Evolutionary conservation across 2,329 filamentous ascomycete genomes (phyloP).

Genomic region (Lecanicillium sp.): DNA sequence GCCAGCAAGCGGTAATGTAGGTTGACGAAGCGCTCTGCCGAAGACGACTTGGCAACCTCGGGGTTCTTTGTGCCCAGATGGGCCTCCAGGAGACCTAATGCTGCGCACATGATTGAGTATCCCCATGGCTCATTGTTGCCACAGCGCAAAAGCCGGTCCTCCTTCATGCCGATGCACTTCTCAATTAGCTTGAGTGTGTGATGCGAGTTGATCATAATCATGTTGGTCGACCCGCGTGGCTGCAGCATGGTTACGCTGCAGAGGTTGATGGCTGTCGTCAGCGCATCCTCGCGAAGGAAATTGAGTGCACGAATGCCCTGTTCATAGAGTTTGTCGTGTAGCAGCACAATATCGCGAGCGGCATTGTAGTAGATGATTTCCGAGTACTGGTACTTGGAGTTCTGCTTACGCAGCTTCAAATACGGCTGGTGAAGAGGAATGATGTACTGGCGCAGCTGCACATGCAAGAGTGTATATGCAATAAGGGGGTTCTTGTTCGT

Average conservation of each 20-base stretch:
- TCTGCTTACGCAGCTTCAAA: constrained; percentile 48
- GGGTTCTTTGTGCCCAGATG: constrained; percentile 49
- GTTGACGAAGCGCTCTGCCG: constrained; percentile 50
- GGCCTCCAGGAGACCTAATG: constrained; percentile 49
- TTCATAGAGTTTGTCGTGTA: constrained; percentile 52
- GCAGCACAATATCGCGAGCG: constrained; percentile 51
- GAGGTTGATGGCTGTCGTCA: constrained; percentile 52
- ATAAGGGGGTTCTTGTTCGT: constrained; percentile 46
- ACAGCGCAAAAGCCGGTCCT: constrained; percentile 51
- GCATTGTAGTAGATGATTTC: constrained; percentile 57
- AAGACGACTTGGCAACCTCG: constrained; percentile 48
- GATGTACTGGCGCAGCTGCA: constrained; percentile 54
- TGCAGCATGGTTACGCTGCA: constrained; percentile 54
- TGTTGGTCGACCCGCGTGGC: constrained; percentile 48
- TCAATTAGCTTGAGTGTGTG: constrained; percentile 54
- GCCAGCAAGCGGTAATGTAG: constrained; percentile 49
- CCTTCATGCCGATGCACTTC: constrained; percentile 52
- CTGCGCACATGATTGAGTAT: constrained; percentile 55
- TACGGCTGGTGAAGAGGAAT: constrained; percentile 54
- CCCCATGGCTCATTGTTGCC: constrained; percentile 58
- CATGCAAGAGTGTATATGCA: constrained; percentile 51
- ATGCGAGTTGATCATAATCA: constrained; percentile 54
- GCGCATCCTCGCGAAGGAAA: constrained; percentile 51
- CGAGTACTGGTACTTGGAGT: constrained; percentile 54
- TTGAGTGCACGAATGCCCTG: constrained; percentile 51